These are phyloP conservation scores for Vaccinium darrowii DNA, from an alignment of 148 eudicot genomes.

Conservation along the genomic window DNA sequence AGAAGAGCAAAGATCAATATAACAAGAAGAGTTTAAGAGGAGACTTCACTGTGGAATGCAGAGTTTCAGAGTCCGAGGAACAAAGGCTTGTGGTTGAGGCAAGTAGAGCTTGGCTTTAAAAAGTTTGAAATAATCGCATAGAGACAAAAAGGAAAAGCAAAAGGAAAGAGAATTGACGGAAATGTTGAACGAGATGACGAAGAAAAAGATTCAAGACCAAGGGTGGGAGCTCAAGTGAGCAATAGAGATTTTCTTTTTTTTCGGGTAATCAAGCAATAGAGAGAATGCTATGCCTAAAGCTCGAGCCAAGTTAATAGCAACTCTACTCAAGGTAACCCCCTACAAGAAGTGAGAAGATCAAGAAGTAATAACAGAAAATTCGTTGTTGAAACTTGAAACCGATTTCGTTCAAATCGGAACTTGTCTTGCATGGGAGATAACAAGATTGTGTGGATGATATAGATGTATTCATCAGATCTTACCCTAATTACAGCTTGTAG, in stretches of 20 bases:
- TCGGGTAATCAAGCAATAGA: too few relatives aligned
- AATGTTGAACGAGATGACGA: background rate
- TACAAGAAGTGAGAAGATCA: background rate
- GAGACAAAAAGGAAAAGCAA: background rate
- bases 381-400: constrained; percentile 8
- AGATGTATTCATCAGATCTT: background rate
- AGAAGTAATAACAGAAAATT: constrained; percentile 7
- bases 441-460: constrained; percentile 15
- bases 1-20: background rate
- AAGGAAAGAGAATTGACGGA: background rate
- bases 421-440: background rate
- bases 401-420: constrained; percentile 11
- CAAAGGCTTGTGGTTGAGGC: background rate
- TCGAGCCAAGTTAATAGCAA: background rate
- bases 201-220: background rate
- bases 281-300: background rate
- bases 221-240: background rate
- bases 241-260: too few relatives aligned
- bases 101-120: background rate
- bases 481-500: constrained; percentile 4
- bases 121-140: background rate
- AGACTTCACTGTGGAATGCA: background rate
- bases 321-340: background rate
- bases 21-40: background rate
- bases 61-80: background rate